Evolutionary conservation across 495 filamentous ascomycete species (phyloP).

Genomic region (Terfezia boudieri): DNA sequence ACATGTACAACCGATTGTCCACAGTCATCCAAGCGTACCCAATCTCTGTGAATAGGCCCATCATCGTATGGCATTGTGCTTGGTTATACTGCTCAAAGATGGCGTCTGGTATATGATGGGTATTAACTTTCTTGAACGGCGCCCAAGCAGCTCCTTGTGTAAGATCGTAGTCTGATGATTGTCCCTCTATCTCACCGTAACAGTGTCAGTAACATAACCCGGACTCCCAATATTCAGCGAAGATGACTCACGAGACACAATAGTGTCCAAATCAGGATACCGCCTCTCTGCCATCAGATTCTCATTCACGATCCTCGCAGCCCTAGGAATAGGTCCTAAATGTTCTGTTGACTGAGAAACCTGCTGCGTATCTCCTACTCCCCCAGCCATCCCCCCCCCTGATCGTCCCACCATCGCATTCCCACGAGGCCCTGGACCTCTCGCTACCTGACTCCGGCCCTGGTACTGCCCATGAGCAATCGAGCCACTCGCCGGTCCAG

Average conservation of each 20-base stretch:
- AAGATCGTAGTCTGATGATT: slow-evolving; percentile 80
- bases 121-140: slow-evolving; percentile 63
- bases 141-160: slow-evolving; percentile 45
- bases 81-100: slow-evolving; percentile 76
- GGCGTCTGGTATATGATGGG: slow-evolving; percentile 65
- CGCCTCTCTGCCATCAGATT: slow-evolving; percentile 48
- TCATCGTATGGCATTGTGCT: slow-evolving; percentile 53
- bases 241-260: slow-evolving; percentile 54
- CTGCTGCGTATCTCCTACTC: background rate
- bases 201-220: background rate
- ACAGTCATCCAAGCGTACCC: slow-evolving; percentile 91
- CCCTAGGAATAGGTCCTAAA: slow-evolving; percentile 50
- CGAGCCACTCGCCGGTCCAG: no score
- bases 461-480: no score
- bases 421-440: background rate
- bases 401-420: background rate
- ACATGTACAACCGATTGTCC: slow-evolving; percentile 86
- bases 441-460: no score
- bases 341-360: slow-evolving; percentile 2
- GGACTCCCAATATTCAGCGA: background rate
- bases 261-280: slow-evolving; percentile 77
- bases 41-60: slow-evolving; percentile 82
- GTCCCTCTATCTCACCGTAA: slow-evolving; percentile 35
- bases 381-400: background rate
- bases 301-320: slow-evolving; percentile 63